Conservation (phyloP, 2,329 filamentous ascomycete genomes). For the Sarocladium strictum region DNA sequence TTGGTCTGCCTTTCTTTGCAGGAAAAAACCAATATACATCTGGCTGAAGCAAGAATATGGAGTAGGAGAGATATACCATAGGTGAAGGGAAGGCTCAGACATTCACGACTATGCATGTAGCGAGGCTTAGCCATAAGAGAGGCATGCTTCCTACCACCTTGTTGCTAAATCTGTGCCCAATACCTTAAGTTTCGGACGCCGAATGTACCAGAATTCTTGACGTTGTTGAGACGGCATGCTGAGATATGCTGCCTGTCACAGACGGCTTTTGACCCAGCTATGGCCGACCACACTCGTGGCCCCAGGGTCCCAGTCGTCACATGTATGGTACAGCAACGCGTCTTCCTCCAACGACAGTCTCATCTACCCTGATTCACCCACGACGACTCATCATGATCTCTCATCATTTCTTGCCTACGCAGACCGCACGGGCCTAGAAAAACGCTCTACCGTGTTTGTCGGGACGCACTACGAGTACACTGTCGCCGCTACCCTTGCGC, state of each 20-base stretch:
- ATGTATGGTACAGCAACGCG: background rate
- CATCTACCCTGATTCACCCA: conserved; percentile 39
- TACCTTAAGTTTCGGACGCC: no score
- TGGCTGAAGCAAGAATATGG: no score
- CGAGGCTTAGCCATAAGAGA: no score
- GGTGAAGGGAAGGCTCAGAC: no score
- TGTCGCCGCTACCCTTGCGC: conserved; percentile 47
- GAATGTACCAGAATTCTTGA: no score
- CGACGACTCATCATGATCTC: conserved; percentile 55
- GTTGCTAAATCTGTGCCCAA: no score
- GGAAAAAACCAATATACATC: no score
- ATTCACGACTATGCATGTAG: no score
- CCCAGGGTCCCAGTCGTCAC: background rate
- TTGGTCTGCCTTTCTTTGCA: no score
- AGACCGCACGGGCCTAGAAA: conserved; percentile 46
- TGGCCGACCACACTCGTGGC: background rate
- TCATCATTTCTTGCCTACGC: conserved; percentile 61
- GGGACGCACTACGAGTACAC: conserved; percentile 77
- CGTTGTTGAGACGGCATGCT: conserved; percentile 5
- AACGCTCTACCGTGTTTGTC: conserved; percentile 54
- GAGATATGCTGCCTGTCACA: background rate
- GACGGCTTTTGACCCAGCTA: background rate
- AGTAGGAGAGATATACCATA: no score
- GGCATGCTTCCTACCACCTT: no score
- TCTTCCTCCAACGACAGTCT: conserved; percentile 11